phyloP scores from a whole-genome alignment of 192 early-diverging fungal genomes.

The Polychytrium aggregatum region DNA sequence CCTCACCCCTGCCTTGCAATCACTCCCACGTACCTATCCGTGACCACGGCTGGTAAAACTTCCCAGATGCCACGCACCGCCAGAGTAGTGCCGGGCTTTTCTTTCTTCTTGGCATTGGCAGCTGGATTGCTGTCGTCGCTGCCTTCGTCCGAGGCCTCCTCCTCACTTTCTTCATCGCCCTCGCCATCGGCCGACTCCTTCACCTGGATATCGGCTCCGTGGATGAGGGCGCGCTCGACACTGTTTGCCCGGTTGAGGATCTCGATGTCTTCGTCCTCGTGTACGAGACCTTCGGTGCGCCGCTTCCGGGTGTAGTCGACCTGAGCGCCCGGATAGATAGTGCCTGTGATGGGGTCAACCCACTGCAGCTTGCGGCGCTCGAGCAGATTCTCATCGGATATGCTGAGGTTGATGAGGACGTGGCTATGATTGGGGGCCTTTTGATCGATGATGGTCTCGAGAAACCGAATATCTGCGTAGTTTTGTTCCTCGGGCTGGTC shows the following conservation, averaged over 20 bases:
- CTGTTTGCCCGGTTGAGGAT: too few species aligned
- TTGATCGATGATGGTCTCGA: slow-evolving; percentile 1
- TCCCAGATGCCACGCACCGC: too few species aligned
- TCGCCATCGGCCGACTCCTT: slow-evolving; percentile 2
- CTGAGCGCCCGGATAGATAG: slow-evolving; percentile 29
- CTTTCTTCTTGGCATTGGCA: slow-evolving; percentile 16
- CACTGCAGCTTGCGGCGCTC: slow-evolving; percentile 18
- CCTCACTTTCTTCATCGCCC: background rate
- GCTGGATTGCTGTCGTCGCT: slow-evolving; percentile 2
- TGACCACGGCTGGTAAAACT: too few species aligned
- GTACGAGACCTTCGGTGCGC: slow-evolving; percentile 20
- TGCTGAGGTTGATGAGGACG: slow-evolving; percentile 23
- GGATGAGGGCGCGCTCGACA: too few species aligned
- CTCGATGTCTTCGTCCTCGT: slow-evolving; percentile 17
- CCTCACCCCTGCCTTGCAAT: too few species aligned
- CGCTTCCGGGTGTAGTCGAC: slow-evolving; percentile 22
- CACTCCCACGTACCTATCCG: too few species aligned
- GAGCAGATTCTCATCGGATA: slow-evolving; percentile 21
- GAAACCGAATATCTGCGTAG: slow-evolving; percentile 5
- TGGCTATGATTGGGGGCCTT: slow-evolving; percentile 6
- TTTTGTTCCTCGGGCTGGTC: background rate
- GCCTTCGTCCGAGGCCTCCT: slow-evolving; percentile 13
- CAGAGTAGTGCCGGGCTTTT: too few species aligned
- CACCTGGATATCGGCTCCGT: background rate
- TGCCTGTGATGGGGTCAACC: slow-evolving; percentile 28